These are phyloP conservation scores for Allium fistulosum DNA, from an alignment of 106 monocot species.

Conservation along the genomic window DNA sequence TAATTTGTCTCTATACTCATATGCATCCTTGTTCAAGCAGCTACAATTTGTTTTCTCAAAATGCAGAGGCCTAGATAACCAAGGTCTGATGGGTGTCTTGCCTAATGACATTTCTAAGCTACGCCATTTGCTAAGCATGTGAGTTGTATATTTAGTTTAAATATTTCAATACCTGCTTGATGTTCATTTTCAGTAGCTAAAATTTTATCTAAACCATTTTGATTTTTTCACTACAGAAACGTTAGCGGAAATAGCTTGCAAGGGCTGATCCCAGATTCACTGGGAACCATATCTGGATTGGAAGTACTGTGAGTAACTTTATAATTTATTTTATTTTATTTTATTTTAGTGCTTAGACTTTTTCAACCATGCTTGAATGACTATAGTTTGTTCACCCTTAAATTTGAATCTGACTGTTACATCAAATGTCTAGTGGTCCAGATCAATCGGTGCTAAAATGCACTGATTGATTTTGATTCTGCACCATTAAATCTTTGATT, in stretches of 20 bases:
- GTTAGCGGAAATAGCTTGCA: slow-evolving; percentile 84
- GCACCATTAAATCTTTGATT: too few relatives aligned
- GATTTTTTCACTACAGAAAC: slow-evolving; percentile 41
- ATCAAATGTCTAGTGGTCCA: too few relatives aligned
- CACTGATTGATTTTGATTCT: too few relatives aligned
- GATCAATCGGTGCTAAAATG: too few relatives aligned
- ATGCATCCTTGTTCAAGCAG: slow-evolving; percentile 5
- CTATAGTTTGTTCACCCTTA: too few relatives aligned
- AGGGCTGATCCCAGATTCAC: slow-evolving; percentile 61
- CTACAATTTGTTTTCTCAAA: slow-evolving; percentile 12
- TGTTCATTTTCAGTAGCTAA: not conserved
- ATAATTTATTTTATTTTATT: not conserved
- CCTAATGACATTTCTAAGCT: slow-evolving; percentile 64
- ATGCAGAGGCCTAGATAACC: slow-evolving; percentile 88
- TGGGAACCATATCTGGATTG: slow-evolving; percentile 62
- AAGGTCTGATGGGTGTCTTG: slow-evolving; percentile 80
- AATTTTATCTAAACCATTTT: not conserved
- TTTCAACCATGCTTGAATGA: too few relatives aligned
- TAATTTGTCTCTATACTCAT: not conserved
- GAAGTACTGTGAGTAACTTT: slow-evolving; percentile 62
- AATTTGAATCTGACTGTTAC: too few relatives aligned
- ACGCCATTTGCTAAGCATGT: slow-evolving; percentile 52
- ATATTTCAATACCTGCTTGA: not conserved
- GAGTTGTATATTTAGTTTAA: slow-evolving; percentile 14
- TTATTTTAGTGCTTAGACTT: too few relatives aligned